Evolutionary conservation across 441 rosid genomes (phyloP).

Genomic region (Pelargonium exstipulatum): DNA sequence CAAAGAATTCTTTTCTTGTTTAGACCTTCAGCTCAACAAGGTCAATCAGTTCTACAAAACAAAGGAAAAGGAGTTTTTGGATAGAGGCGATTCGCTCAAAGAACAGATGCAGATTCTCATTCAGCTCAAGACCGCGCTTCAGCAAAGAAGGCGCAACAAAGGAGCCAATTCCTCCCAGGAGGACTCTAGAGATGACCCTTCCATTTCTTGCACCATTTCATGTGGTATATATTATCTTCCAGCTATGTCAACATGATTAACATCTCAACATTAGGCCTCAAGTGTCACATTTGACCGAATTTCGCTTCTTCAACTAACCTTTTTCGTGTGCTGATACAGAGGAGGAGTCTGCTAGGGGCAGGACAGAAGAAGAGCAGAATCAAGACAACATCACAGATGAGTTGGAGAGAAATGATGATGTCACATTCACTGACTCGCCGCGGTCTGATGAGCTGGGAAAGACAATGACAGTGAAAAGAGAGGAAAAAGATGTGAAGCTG

Average conservation of each 20-base stretch:
- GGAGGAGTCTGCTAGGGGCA: conserved; percentile 27
- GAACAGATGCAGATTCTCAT: conserved; percentile 78
- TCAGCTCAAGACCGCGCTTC: conserved; percentile 56
- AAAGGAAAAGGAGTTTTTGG: conserved; percentile 87
- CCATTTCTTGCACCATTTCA: conserved; percentile 67
- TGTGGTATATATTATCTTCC: conserved; percentile 39
- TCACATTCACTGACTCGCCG: too few species aligned
- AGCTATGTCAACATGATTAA: neutral
- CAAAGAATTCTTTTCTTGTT: conserved; percentile 66
- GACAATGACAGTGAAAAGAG: conserved; percentile 15
- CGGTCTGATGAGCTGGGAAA: neutral
- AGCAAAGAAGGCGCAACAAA: too few species aligned
- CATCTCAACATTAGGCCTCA: too few species aligned
- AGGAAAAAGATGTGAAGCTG: conserved; percentile 41
- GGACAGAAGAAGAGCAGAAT: conserved; percentile 29
- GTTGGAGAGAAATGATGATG: conserved; percentile 29
- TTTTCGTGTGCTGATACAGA: neutral
- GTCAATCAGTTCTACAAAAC: conserved; percentile 76
- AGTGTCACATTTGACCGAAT: too few species aligned
- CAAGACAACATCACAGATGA: conserved; percentile 44
- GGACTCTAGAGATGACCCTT: conserved; percentile 61
- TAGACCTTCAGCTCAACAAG: conserved; percentile 81
- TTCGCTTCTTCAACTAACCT: neutral
- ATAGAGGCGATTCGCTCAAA: conserved; percentile 76
- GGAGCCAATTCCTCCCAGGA: conserved; percentile 32